These are phyloP conservation scores for Trifolium fragiferum DNA, from an alignment of 306 rosid species.

Conservation along the genomic window DNA sequence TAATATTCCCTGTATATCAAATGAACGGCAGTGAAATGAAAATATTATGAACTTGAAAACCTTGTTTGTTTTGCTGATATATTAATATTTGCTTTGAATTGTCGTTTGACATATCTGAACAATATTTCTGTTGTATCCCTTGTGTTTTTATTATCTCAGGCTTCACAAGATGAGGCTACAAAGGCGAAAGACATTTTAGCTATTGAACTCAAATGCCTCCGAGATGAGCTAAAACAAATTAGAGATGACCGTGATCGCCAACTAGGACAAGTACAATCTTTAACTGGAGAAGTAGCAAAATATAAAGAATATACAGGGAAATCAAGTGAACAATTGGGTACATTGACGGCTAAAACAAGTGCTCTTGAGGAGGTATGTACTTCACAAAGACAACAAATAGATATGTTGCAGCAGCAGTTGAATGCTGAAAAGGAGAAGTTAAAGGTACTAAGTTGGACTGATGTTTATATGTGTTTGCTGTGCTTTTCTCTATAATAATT, in stretches of 20 bases:
- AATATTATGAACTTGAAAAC: slow-evolving; percentile 8
- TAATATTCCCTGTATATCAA: too few species aligned
- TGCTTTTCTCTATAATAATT: slow-evolving; percentile 6
- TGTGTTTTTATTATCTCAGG: slow-evolving; percentile 48
- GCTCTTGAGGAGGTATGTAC: slow-evolving; percentile 82
- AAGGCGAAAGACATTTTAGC: slow-evolving; percentile 63
- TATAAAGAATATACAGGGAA: slow-evolving; percentile 54
- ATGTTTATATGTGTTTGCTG: neutral
- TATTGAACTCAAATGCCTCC: slow-evolving; percentile 70
- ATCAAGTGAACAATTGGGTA: slow-evolving; percentile 63
- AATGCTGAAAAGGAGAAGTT: slow-evolving; percentile 25
- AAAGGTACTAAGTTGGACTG: slow-evolving; percentile 8
- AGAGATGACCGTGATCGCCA: slow-evolving; percentile 84
- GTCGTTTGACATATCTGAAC: slow-evolving; percentile 1
- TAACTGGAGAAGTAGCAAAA: slow-evolving; percentile 63
- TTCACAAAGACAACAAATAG: slow-evolving; percentile 69
- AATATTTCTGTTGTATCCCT: neutral
- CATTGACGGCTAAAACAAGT: slow-evolving; percentile 57
- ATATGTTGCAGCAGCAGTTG: slow-evolving; percentile 57
- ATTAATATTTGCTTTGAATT: neutral
- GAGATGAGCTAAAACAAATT: slow-evolving; percentile 76
- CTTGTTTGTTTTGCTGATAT: neutral
- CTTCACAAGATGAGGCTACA: slow-evolving; percentile 70
- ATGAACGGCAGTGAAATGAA: neutral
- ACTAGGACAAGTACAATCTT: slow-evolving; percentile 55